Percentiles rank a stretch among this genome's conserved stretches.
Evolutionary conservation across 1,139 yeast genomes (phyloP).

Genomic region (Saccharomyces hybrid): DNA sequence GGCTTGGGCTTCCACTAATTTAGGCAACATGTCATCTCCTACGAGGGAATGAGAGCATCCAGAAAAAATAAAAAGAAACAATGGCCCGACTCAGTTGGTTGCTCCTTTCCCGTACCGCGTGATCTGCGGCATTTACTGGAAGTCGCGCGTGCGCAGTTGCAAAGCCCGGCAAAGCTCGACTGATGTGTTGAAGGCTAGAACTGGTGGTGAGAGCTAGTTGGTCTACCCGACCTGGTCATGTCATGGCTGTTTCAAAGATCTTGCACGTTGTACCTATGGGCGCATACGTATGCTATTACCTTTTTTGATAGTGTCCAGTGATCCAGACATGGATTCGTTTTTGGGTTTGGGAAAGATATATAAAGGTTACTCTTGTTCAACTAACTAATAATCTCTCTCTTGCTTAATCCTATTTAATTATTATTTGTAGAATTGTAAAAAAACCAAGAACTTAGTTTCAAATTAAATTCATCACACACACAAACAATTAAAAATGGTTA

Average conservation of each 20-base stretch:
- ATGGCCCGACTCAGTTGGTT: neutral
- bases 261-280: neutral
- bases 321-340: neutral
- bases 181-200: neutral
- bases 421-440: neutral
- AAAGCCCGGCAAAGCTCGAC: neutral
- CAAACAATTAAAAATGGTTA: conserved; percentile 34
- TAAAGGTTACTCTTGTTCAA: neutral
- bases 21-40: too few species aligned
- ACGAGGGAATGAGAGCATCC: neutral
- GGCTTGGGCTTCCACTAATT: too few species aligned
- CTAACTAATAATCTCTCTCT: too few species aligned
- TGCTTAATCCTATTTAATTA: neutral
- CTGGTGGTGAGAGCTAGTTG: neutral
- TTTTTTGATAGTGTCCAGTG: neutral
- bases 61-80: neutral
- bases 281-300: neutral
- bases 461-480: conserved; percentile 8
- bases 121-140: neutral
- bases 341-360: neutral
- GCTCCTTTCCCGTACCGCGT: neutral
- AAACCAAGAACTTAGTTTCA: conserved; percentile 1
- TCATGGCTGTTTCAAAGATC: neutral
- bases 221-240: neutral
- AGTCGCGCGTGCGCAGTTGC: neutral